phyloP scores from a whole-genome alignment of 257 asterid genomes.

The Fraxinus cuspidata region DNA sequence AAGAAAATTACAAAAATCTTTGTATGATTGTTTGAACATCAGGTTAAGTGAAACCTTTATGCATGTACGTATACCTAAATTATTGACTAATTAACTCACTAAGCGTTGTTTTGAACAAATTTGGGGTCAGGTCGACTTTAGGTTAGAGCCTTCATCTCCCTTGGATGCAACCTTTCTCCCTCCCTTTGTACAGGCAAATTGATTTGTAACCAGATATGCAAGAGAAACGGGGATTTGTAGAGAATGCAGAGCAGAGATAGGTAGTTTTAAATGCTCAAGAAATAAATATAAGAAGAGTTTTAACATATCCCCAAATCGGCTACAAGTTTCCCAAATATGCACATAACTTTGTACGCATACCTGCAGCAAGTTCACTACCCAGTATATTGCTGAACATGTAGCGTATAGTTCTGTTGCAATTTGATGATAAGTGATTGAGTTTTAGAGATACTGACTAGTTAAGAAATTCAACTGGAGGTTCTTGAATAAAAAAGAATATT shows the following conservation, averaged over 20 bases:
- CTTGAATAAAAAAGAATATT: neutral
- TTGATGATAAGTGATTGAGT: constrained; percentile 21
- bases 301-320: too few relatives aligned
- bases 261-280: neutral
- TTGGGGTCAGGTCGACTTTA: neutral
- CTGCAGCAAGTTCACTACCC: constrained; percentile 95
- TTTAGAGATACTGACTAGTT: constrained; percentile 7
- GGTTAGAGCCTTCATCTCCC: constrained; percentile 65
- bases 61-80: neutral
- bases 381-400: constrained; percentile 68
- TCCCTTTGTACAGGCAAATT: constrained; percentile 73
- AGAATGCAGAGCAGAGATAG: neutral
- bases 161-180: constrained; percentile 75
- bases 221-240: constrained; percentile 77
- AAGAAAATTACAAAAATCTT: neutral
- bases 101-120: neutral
- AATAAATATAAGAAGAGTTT: too few relatives aligned
- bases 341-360: constrained; percentile 33
- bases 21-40: too few relatives aligned
- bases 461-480: neutral
- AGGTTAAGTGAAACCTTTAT: too few relatives aligned
- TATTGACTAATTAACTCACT: too few relatives aligned
- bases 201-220: constrained; percentile 67
- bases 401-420: constrained; percentile 57
- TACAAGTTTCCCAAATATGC: neutral